Evolutionary conservation across 257 asterid species (phyloP).

Genomic region (Cynanchum wilfordii): DNA sequence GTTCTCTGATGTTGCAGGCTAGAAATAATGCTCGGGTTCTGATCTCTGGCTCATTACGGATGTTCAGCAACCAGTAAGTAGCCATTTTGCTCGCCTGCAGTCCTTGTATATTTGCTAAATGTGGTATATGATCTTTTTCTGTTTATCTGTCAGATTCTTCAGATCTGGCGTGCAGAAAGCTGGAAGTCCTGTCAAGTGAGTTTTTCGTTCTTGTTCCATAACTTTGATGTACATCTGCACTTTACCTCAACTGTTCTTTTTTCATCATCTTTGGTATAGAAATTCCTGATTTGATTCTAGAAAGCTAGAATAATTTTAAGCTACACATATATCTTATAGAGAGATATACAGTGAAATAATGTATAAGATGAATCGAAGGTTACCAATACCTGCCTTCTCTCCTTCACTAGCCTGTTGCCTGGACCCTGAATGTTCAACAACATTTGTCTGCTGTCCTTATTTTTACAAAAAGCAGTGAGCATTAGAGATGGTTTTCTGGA

Average conservation of each 20-base stretch:
- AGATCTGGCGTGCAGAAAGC: constrained; percentile 37
- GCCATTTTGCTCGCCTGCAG: constrained; percentile 1
- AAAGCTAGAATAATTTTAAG: not conserved
- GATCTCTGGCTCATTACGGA: constrained; percentile 32
- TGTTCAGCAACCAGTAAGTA: constrained; percentile 37
- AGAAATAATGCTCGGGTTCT: constrained; percentile 41
- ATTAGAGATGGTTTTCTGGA: not conserved
- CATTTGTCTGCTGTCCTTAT: not conserved
- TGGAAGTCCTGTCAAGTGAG: constrained; percentile 32
- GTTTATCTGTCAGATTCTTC: constrained; percentile 27
- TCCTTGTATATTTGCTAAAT: not conserved
- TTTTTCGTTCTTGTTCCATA: not conserved
- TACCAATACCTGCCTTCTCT: not conserved
- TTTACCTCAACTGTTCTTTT: not conserved
- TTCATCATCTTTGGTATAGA: not conserved
- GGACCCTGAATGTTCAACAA: not conserved
- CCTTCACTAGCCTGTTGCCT: not conserved
- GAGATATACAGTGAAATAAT: not conserved
- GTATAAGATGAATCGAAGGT: not conserved
- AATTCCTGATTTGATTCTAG: not conserved
- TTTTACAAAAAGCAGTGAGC: not conserved
- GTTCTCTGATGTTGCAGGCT: constrained; percentile 27
- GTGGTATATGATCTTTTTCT: constrained; percentile 4
- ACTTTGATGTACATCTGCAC: not conserved
- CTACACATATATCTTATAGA: not conserved